Percentiles rank a stretch among this genome's conserved stretches.
phyloP scores from a whole-genome alignment of 2,329 filamentous ascomycete species.

The Trichoderma sp. region DNA sequence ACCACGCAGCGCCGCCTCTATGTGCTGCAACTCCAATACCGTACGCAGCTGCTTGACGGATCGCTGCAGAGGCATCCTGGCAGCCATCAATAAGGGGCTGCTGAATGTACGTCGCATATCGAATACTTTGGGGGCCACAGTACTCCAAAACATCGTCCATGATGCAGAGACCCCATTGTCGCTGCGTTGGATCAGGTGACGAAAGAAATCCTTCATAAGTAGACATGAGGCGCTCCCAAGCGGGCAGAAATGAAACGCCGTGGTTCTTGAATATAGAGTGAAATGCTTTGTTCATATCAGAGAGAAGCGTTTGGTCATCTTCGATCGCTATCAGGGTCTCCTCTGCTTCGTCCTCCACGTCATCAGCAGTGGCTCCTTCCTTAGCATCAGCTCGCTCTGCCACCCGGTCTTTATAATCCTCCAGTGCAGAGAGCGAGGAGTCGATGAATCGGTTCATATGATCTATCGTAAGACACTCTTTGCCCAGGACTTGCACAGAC shows the following conservation, averaged over 20 bases:
- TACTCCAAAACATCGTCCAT: conserved; percentile 98
- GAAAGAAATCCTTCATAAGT: conserved; percentile 85
- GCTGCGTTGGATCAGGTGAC: conserved; percentile 80
- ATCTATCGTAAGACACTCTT: conserved; percentile 71
- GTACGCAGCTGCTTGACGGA: conserved; percentile 93
- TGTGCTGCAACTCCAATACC: conserved; percentile 94
- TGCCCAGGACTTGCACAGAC: conserved; percentile 89
- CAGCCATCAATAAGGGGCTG: conserved; percentile 85
- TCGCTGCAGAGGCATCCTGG: conserved; percentile 80
- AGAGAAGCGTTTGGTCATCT: conserved; percentile 92
- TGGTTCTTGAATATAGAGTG: conserved; percentile 99
- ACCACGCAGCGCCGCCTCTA: conserved; percentile 83
- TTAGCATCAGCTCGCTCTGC: conserved; percentile 79
- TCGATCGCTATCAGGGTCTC: conserved; percentile 89
- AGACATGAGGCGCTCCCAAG: conserved; percentile 81
- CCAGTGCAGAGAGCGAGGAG: conserved; percentile 77
- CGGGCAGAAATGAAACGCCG: conserved; percentile 74
- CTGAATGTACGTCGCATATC: conserved; percentile 82
- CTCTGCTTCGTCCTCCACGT: conserved; percentile 86
- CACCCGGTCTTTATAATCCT: conserved; percentile 90
- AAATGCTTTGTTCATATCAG: conserved; percentile 99
- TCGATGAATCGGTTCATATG: conserved; percentile 89
- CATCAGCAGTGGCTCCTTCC: conserved; percentile 69
- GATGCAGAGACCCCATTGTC: conserved; percentile 98
- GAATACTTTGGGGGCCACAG: conserved; percentile 83